Base-by-base conservation (phyloP, 495 filamentous ascomycete genomes). In the Collariella sp. region DNA sequence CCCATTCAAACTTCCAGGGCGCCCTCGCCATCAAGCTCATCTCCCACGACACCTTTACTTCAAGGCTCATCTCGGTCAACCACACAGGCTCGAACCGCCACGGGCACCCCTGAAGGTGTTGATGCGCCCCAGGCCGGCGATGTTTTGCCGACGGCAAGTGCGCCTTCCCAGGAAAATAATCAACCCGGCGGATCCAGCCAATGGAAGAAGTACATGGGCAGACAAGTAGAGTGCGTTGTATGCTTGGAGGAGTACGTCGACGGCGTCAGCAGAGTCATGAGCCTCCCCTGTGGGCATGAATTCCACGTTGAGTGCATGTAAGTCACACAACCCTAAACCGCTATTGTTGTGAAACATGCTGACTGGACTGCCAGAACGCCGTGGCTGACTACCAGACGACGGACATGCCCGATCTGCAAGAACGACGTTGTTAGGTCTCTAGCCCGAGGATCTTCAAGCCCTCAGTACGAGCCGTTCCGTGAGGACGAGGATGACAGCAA, bases 291-390 rank as follows among this genome's bases (percentile, higher is more conserved):
- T 70, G 93, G 93, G 20, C 93, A 98, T 65, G 93, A 98, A 63
- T 98, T 98, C 69, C 93, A 98, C 67, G 91, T 76, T 34, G 90
- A 93, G 62, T 98, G 93, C 90, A 97, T 98, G 91, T 96, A 78
- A 86, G 91, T 85, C 33, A 44, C 35, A 18, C 31, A 12, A 7
- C 22, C 12, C 24, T 15, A 42, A 5, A n/a, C 50, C 7, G 15
- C 13, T 1, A 1, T 15, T 11, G 12, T 20, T n/a, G n/a, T n/a
- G 26, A 20, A 39, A 24, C 38, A 38, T 52, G 52, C 68, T 72
- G 34, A 69, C 62, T 29, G 3, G n/a, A 26, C 35, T 45, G 9
- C 34, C 60, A 97, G 91, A 66, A 97, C 93, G 13, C 94, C 94
- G n/a, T 98, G 93, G 93, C 73, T 98, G 33, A 95, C 89, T 10